Evolutionary conservation across 108 stramenopile genomes (phyloP), one percentile per base, ranked within the genome.

Genomic region (Hondaea fermentalgiana): DNA sequence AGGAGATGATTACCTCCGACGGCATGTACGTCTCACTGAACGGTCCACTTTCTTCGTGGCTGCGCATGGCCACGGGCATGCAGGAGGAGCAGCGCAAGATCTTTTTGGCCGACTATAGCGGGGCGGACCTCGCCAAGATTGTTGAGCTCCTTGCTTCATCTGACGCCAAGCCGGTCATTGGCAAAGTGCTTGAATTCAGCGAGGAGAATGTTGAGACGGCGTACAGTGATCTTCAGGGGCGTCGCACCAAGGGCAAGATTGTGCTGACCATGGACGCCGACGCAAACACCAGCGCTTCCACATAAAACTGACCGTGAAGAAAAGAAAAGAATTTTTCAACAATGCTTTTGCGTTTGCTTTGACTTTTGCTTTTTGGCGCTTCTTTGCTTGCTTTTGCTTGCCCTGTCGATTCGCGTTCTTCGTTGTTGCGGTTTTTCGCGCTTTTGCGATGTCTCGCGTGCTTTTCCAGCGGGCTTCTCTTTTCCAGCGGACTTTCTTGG

Each of bases 201-300:
- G 76, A 12, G 19, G 51, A 83, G 51, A 47, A 83, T 16, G 76
- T 35, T 1, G 76, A 83, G 76, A 45, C 19, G 10, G 76, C 49
- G 0, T 53, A 53, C 51, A 45, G 25, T 35, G 49, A 53, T 23
- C 51, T 83, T 17, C 12, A 83, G 49, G 51, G 76, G 12, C 76
- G 76, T 6, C 76, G 76, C 45, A 53, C 76, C 76, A 83, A 83
- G 76, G 76, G 76, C 45, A 83, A 83, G 28, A 53, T 83, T 23
- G 51, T 83, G n/a, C 45, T 83, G 8, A 53, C 45, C 45, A 83
- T 83, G 64, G 64, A 8, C 35, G 21, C 25, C 64, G 35, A 28
- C 42, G 64, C 64, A 35, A 35, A 35, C 35, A 35, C 35, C 1
- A 35, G 35, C 35, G 35, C 35, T 35, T 35, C 35, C 35, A 35